These are phyloP conservation scores for Camillea tinctor DNA, from an alignment of 2,329 filamentous ascomycete genomes.

Conservation along the genomic window DNA sequence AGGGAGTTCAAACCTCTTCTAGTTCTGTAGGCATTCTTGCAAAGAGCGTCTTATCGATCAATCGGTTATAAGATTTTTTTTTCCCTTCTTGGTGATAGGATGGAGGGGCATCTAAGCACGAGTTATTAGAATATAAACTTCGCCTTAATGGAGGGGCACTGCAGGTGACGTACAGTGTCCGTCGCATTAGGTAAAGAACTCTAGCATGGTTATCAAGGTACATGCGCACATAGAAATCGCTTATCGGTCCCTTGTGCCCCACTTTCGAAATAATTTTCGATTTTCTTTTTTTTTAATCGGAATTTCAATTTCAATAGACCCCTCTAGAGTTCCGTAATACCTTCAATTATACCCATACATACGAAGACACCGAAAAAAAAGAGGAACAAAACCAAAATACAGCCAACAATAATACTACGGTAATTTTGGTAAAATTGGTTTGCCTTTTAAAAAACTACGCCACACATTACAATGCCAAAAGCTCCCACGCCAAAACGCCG, in stretches of 20 bases:
- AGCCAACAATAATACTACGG: background rate
- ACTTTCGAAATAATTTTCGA: conserved; percentile 18
- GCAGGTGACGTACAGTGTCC: conserved; percentile 2
- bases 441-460: background rate
- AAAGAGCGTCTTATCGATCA: conserved; percentile 2
- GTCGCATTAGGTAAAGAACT: conserved; percentile 7
- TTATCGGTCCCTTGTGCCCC: conserved; percentile 13
- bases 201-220: conserved; percentile 2
- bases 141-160: conserved; percentile 1
- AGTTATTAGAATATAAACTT: background rate
- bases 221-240: conserved; percentile 2
- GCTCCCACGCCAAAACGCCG: conserved; percentile 59
- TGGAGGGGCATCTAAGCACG: background rate
- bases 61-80: conserved; percentile 12
- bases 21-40: conserved; percentile 69
- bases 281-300: conserved; percentile 7
- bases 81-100: conserved; percentile 1
- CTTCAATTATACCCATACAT: background rate
- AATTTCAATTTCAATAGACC: conserved; percentile 17
- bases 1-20: conserved; percentile 59
- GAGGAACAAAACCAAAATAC: too few relatives aligned
- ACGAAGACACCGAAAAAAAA: background rate
- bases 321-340: conserved; percentile 10
- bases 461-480: conserved; percentile 69
- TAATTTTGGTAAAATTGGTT: background rate